phyloP scores from a whole-genome alignment of 2,329 filamentous ascomycete genomes.

The Emericellopsis cladophorae region DNA sequence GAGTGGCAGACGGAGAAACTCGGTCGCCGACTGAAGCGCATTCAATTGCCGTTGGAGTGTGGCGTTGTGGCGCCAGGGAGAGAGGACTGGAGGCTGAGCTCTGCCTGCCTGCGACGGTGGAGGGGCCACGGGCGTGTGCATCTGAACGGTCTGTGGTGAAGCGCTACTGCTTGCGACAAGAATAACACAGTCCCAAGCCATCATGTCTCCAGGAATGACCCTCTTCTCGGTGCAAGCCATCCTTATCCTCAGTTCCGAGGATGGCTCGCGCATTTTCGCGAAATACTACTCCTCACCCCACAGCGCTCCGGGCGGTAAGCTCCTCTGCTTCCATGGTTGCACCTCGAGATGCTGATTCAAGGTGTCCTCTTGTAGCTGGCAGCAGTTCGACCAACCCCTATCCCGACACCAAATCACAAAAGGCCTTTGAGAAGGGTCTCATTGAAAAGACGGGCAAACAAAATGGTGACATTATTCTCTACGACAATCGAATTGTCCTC shows the following conservation, averaged over 20 bases:
- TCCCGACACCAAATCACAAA: conserved; percentile 82
- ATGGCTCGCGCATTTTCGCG: conserved; percentile 81
- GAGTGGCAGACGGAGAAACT: not conserved
- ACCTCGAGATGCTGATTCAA: conserved; percentile 10
- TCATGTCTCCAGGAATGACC: conserved; percentile 63
- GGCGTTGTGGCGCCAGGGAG: no score
- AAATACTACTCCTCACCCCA: conserved; percentile 75
- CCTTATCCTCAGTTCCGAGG: conserved; percentile 70
- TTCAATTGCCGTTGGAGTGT: no score
- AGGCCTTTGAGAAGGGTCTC: conserved; percentile 91
- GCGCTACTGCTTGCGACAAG: no score
- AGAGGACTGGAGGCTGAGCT: no score
- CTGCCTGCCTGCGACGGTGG: not conserved
- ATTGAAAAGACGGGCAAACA: conserved; percentile 94
- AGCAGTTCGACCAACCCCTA: conserved; percentile 61
- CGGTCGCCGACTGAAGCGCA: no score
- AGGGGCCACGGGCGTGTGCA: not conserved
- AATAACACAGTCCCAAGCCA: conserved; percentile 6
- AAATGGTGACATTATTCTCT: conserved; percentile 89
- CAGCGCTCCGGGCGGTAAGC: conserved; percentile 24
- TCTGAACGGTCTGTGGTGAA: no score
- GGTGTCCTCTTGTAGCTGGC: conserved; percentile 22
- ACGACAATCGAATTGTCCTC: conserved; percentile 90
- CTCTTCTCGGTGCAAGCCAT: conserved; percentile 68
- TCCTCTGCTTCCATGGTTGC: not conserved